Evolutionary conservation across 768 basidiomycete genomes (phyloP).

Genomic region (Russula abietina): DNA sequence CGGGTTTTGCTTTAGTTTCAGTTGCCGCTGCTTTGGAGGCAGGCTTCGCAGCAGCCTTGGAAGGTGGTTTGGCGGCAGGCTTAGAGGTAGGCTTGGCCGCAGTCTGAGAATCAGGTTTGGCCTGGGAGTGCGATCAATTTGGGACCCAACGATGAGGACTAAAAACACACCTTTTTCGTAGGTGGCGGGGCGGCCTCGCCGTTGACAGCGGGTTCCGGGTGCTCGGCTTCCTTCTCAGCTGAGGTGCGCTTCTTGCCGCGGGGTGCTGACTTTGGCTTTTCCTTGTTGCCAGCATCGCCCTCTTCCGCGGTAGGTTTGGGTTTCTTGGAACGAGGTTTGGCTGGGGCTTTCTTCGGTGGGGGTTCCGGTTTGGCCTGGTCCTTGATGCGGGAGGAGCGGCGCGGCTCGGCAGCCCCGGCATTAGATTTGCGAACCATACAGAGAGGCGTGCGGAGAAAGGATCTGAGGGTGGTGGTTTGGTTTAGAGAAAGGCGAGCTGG

Average conservation of each 20-base stretch:
- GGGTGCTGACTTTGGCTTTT: conserved; percentile 41
- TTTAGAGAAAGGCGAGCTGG: conserved; percentile 15
- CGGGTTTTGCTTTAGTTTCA: conserved; percentile 35
- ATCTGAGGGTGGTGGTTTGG: conserved; percentile 23
- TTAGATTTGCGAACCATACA: conserved; percentile 66
- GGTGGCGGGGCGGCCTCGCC: conserved; percentile 45
- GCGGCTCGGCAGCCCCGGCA: conserved; percentile 45
- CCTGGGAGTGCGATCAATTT: conserved; percentile 4
- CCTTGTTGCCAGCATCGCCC: conserved; percentile 29
- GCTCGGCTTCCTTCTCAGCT: conserved; percentile 38
- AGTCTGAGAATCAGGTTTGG: conserved; percentile 21
- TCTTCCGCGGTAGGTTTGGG: conserved; percentile 34
- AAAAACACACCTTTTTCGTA: conserved; percentile 53
- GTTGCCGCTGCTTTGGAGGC: conserved; percentile 33
- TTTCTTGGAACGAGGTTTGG: conserved; percentile 55
- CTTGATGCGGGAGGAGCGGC: conserved; percentile 73
- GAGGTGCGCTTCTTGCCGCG: conserved; percentile 50
- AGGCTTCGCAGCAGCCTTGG: conserved; percentile 34
- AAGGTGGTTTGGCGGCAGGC: conserved; percentile 35
- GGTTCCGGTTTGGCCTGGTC: conserved; percentile 53
- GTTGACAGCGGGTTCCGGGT: conserved; percentile 35
- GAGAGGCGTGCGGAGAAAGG: conserved; percentile 20
- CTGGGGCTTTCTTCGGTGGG: conserved; percentile 51
- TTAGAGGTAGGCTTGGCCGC: conserved; percentile 35
- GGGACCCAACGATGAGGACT: conserved; percentile 11